A percentile compares a stretch with the other conserved stretches of the same genome.
Conservation (phyloP, 2,329 filamentous ascomycete genomes). For the Chrysoporthe cubensis region DNA sequence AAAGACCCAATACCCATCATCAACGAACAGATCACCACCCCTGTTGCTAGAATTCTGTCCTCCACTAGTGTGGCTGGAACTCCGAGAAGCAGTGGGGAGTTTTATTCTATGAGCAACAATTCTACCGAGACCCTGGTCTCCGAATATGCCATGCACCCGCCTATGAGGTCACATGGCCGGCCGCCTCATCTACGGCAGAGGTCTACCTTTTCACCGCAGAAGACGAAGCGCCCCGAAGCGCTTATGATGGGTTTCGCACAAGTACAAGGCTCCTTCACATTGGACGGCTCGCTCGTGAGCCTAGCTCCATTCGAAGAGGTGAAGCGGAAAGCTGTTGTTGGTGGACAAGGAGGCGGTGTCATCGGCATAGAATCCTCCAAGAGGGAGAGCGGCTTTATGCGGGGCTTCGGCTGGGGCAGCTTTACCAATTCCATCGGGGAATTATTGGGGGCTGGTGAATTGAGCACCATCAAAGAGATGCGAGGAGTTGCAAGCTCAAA, state of each 20-base stretch:
- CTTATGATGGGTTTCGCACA: constrained; percentile 99
- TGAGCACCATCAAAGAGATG: constrained; percentile 96
- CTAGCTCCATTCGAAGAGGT: constrained; percentile 92
- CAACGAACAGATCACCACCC: constrained; percentile 60
- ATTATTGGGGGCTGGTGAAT: constrained; percentile 80
- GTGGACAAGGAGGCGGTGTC: constrained; percentile 84
- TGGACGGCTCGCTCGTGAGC: constrained; percentile 91
- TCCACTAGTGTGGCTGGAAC: constrained; percentile 78
- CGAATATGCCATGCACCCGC: constrained; percentile 72
- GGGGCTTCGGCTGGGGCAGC: constrained; percentile 84
- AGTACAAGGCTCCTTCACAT: constrained; percentile 85
- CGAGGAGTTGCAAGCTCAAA: constrained; percentile 83
- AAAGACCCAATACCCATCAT: constrained; percentile 54
- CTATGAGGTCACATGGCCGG: constrained; percentile 40
- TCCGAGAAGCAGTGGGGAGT: constrained; percentile 88
- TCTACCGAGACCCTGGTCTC: constrained; percentile 92
- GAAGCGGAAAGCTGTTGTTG: constrained; percentile 89
- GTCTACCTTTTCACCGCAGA: constrained; percentile 49
- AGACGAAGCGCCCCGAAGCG: constrained; percentile 67
- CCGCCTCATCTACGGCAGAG: constrained; percentile 52
- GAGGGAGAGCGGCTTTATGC: constrained; percentile 77
- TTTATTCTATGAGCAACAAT: constrained; percentile 93
- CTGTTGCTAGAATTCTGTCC: constrained; percentile 72
- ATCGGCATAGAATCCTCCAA: constrained; percentile 77
- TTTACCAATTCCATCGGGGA: constrained; percentile 88